Evolutionary conservation across 345 rosid genomes (phyloP).

Genomic region (Punica granatum): DNA sequence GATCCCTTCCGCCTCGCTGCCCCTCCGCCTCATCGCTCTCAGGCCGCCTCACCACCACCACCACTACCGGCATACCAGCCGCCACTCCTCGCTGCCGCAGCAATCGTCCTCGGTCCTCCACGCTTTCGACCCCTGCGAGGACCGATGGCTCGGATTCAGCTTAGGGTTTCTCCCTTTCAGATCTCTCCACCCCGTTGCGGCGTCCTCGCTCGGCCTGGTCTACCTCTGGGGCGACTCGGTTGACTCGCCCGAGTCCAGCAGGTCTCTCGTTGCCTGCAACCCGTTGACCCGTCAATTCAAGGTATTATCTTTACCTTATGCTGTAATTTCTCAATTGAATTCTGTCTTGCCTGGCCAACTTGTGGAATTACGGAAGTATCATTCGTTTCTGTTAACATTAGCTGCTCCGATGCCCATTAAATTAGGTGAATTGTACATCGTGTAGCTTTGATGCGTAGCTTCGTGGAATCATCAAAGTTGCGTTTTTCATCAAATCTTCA

Average conservation of each 20-base stretch:
- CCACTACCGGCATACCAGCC: constrained; percentile 5
- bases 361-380: neutral
- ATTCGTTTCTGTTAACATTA: neutral
- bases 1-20: constrained; percentile 18
- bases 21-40: constrained; percentile 63
- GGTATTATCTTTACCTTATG: constrained; percentile 29
- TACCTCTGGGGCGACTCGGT: constrained; percentile 65
- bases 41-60: constrained; percentile 26
- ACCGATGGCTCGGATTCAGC: constrained; percentile 56
- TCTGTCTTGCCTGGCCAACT: neutral
- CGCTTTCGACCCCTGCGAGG: constrained; percentile 55
- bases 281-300: constrained; percentile 63
- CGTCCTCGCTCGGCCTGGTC: constrained; percentile 59
- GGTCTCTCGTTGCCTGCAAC: constrained; percentile 68
- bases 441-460: neutral
- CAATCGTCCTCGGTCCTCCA: constrained; percentile 28
- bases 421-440: neutral
- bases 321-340: neutral
- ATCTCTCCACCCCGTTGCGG: constrained; percentile 64
- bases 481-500: too few species aligned
- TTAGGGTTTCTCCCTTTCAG: constrained; percentile 71
- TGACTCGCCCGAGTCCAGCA: constrained; percentile 36
- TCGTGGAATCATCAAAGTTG: neutral
- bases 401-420: neutral
- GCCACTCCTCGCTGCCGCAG: constrained; percentile 31